Evolutionary conservation across 2,329 filamentous ascomycete genomes (phyloP).

Genomic region (Pyrenochaeta sp.): DNA sequence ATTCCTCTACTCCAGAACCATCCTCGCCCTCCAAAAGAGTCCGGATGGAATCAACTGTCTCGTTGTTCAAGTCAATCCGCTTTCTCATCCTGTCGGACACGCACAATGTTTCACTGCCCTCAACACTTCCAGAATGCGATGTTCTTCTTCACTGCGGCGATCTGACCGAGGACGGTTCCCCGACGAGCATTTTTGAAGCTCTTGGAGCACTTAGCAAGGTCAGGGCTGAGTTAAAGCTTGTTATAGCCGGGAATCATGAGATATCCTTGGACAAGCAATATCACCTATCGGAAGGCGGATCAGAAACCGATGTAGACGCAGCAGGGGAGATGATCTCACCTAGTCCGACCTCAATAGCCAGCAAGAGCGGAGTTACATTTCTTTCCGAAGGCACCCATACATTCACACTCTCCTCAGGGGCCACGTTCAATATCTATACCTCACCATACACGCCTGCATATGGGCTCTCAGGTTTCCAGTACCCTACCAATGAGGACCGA

Average conservation of each 20-base stretch:
- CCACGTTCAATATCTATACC: conserved; percentile 60
- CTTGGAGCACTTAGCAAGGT: conserved; percentile 57
- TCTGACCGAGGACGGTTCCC: conserved; percentile 60
- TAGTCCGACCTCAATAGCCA: conserved; percentile 51
- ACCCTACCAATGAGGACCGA: conserved; percentile 58
- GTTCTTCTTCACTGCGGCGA: conserved; percentile 67
- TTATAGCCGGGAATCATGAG: conserved; percentile 71
- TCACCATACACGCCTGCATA: conserved; percentile 63
- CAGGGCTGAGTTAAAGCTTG: conserved; percentile 64
- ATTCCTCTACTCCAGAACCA: background rate
- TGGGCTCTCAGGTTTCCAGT: conserved; percentile 63
- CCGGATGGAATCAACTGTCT: background rate
- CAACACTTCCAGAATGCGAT: conserved; percentile 59
- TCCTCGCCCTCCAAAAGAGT: background rate
- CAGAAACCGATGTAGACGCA: conserved; percentile 10
- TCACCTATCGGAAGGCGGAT: conserved; percentile 42
- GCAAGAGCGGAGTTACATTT: conserved; percentile 57
- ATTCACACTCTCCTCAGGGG: conserved; percentile 59
- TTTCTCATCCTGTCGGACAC: conserved; percentile 56
- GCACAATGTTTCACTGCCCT: conserved; percentile 31
- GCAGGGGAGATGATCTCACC: conserved; percentile 36
- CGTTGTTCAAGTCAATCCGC: conserved; percentile 9
- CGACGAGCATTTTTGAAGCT: conserved; percentile 55
- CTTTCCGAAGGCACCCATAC: conserved; percentile 60
- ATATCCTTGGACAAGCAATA: conserved; percentile 60